phyloP scores from a whole-genome alignment of 129 eudicot genomes.

The Chrysanthemum seticuspe region DNA sequence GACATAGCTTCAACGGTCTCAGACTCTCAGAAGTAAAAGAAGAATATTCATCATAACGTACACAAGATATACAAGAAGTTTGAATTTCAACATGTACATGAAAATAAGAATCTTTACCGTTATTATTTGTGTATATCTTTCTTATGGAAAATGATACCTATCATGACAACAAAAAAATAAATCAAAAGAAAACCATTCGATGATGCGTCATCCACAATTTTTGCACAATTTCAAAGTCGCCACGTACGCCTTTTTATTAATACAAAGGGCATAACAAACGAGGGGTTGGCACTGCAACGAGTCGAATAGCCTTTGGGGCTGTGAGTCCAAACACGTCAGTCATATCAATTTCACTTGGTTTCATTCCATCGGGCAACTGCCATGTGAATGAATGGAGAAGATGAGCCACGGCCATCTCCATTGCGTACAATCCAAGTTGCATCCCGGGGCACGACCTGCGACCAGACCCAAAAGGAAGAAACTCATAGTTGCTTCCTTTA shows the following conservation, averaged over 20 bases:
- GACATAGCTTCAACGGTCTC: too few relatives aligned
- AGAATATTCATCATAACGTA: conserved; percentile 6
- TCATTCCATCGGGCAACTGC: conserved; percentile 90
- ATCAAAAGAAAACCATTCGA: conserved; percentile 1
- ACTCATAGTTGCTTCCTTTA: conserved; percentile 70
- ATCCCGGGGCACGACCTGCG: conserved; percentile 91
- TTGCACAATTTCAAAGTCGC: not conserved
- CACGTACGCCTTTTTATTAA: conserved; percentile 4
- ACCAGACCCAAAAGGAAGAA: conserved; percentile 82
- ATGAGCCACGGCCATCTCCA: conserved; percentile 78
- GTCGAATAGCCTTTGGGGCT: conserved; percentile 71
- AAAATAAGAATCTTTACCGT: conserved; percentile 4
- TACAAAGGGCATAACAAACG: conserved; percentile 58
- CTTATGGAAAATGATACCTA: not conserved
- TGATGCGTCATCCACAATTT: conserved; percentile 6
- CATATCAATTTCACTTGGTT: conserved; percentile 67
- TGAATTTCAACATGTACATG: conserved; percentile 16
- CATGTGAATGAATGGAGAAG: conserved; percentile 65
- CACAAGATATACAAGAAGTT: conserved; percentile 9
- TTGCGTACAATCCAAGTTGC: conserved; percentile 73
- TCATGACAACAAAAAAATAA: not conserved
- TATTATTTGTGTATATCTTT: conserved; percentile 18
- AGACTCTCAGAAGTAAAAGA: not conserved
- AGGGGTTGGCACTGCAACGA: conserved; percentile 67
- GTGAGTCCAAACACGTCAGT: conserved; percentile 78